Base-by-base conservation (phyloP, 2,329 filamentous ascomycete species). In the Beauveria rudraprayagi region DNA sequence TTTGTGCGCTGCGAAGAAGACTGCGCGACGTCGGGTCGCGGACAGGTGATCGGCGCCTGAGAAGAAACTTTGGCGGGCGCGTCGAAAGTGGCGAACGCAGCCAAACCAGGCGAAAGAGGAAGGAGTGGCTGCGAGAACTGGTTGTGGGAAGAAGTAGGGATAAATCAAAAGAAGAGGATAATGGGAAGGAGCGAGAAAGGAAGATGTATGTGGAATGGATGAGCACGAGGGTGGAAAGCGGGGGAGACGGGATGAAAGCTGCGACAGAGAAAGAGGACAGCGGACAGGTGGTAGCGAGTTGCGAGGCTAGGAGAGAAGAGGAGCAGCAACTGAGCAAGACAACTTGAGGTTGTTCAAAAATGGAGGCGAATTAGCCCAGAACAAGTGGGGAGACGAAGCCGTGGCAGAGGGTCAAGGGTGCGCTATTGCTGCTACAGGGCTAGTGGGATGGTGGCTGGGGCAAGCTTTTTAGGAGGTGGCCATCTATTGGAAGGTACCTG, bases 181-280 rank as follows among this genome's bases (percentile, higher is more conserved):
- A 62, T 63, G 55, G 28, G 37, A 55, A 63, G 9, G 28, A n/a
- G 30, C 43, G 50, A 16, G 55, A 17, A 41, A 44, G 44, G 10
- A 50, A 57, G 55, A 43, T 54, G 43, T 28, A 48, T 40, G 55
- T 54, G 61, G 44, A 56, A 56, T 48, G 56, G 56, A 34, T 26
- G 61, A 58, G 51, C 43, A 60, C 55, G 61, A 62, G 56, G 50
- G 41, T 65, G 62, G 48, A 57, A 65, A 61, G 61, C 48, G 65
- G 63, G 62, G 65, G 62, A 62, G 62, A 62, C 51, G 50, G 64
- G 65, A 63, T 62, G 64, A 62, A 65, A 66, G 60, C 65, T 66
- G 64, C 50, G 64, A 62, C 64, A 61, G 63, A 64, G 63, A 37
- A 43, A 34, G 48, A 51, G 56, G 22, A 24, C 22, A 48, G 41